A percentile compares a stretch with the other conserved stretches of the same genome.
These are phyloP conservation scores for Colletotrichum sp. DNA, from an alignment of 2,329 filamentous ascomycete species.

Conservation along the genomic window DNA sequence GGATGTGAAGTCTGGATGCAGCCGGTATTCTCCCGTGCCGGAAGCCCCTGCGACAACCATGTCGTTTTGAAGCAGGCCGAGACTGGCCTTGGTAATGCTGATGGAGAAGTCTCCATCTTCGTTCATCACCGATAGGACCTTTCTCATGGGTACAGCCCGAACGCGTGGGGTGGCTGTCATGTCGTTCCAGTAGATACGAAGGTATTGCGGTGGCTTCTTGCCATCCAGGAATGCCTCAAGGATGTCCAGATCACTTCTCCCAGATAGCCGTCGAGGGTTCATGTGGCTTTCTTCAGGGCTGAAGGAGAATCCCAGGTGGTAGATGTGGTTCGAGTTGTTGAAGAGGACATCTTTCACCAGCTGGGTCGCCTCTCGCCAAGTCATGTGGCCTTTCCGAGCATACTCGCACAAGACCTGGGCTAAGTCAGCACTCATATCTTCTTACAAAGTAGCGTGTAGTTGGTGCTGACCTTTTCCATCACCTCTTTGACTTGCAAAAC, in stretches of 20 bases:
- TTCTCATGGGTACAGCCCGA: slow-evolving; percentile 70
- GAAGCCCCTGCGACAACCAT: slow-evolving; percentile 54
- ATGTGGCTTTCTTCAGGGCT: slow-evolving; percentile 28
- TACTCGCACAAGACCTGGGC: slow-evolving; percentile 69
- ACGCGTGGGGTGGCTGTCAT: slow-evolving; percentile 73
- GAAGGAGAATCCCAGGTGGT: slow-evolving; percentile 61
- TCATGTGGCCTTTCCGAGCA: slow-evolving; percentile 67
- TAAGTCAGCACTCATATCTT: slow-evolving; percentile 2
- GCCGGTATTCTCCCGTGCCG: slow-evolving; percentile 68
- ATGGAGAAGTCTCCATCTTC: slow-evolving; percentile 52
- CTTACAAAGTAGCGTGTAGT: background rate
- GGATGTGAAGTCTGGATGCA: slow-evolving; percentile 70
- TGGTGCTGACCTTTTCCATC: slow-evolving; percentile 61
- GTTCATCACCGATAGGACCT: slow-evolving; percentile 53
- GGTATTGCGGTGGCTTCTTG: slow-evolving; percentile 62
- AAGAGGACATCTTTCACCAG: slow-evolving; percentile 75
- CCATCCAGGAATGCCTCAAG: slow-evolving; percentile 48
- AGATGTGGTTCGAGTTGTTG: slow-evolving; percentile 78
- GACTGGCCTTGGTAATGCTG: slow-evolving; percentile 67
- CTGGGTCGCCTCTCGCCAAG: slow-evolving; percentile 64
- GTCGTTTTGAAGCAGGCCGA: slow-evolving; percentile 75
- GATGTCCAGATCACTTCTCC: slow-evolving; percentile 37
- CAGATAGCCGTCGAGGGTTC: background rate
- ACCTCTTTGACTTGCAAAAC: slow-evolving; percentile 75
- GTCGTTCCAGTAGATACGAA: slow-evolving; percentile 81